Conservation (phyloP, 345 rosid genomes). For the Sonneratia alba region DNA sequence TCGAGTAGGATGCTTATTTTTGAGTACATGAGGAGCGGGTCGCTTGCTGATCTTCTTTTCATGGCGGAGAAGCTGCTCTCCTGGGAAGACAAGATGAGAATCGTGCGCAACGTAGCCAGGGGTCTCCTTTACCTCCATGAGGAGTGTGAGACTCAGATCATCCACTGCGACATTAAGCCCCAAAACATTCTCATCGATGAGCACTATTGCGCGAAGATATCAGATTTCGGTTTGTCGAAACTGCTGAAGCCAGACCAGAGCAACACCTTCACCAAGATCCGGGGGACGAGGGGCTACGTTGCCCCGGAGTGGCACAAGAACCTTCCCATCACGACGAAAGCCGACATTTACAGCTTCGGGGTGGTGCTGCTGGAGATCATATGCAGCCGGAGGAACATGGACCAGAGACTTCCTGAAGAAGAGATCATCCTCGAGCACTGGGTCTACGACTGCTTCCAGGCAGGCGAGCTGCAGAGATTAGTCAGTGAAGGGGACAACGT, state of each 20-base stretch:
- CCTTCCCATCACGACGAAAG: conserved; percentile 8
- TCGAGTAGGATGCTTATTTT: conserved; percentile 19
- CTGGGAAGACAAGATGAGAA: conserved; percentile 13
- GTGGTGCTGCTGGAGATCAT: conserved; percentile 22
- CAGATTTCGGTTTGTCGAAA: conserved; percentile 26
- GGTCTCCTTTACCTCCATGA: conserved; percentile 21
- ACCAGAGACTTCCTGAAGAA: conserved; percentile 7
- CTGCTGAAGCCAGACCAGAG: conserved; percentile 24
- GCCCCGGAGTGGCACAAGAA: conserved; percentile 25
- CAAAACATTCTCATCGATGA: conserved; percentile 21
- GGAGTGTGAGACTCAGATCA: conserved; percentile 22
- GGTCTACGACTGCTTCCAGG: conserved; percentile 19
- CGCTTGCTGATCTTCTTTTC: conserved; percentile 21
- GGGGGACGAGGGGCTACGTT: conserved; percentile 31
- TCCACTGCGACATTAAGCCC: conserved; percentile 27
- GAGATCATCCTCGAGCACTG: conserved; percentile 16
- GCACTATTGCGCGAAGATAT: conserved; percentile 12
- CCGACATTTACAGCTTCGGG: conserved; percentile 22
- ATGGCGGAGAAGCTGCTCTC: conserved; percentile 5
- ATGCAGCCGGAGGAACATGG: conserved; percentile 11
- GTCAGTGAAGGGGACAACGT: too few relatives aligned
- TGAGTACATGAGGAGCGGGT: conserved; percentile 23
- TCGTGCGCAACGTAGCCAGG: conserved; percentile 19
- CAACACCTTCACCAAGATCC: conserved; percentile 13
- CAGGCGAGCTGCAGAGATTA: too few relatives aligned